Percentiles rank a stretch among this genome's conserved stretches.
Evolutionary conservation across 2,329 filamentous ascomycete species (phyloP).

Genomic region (Curvularia sp.): DNA sequence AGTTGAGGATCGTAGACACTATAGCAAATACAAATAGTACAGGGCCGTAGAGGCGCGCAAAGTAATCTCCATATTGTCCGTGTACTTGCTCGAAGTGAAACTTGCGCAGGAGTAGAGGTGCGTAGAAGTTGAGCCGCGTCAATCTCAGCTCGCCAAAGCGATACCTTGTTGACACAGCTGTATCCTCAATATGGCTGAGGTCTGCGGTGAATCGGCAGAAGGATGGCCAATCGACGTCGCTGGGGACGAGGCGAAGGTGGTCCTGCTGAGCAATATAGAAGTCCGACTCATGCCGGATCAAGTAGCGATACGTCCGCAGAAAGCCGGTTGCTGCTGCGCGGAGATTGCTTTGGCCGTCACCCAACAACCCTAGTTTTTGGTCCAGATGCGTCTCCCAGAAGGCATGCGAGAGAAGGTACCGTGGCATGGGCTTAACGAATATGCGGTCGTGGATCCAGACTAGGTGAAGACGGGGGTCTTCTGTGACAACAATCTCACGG

Average conservation of each 20-base stretch:
- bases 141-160: slow-evolving; percentile 56
- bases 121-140: too few species aligned
- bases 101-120: too few species aligned
- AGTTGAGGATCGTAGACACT: slow-evolving; percentile 14
- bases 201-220: slow-evolving; percentile 23
- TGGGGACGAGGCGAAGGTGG: slow-evolving; percentile 30
- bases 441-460: slow-evolving; percentile 30
- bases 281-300: slow-evolving; percentile 53
- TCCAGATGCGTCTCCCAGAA: slow-evolving; percentile 21
- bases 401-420: slow-evolving; percentile 25
- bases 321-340: slow-evolving; percentile 43
- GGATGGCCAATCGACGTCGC: slow-evolving; percentile 31
- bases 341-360: too few species aligned
- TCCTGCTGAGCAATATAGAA: slow-evolving; percentile 41
- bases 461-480: slow-evolving; percentile 28
- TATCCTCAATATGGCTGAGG: slow-evolving; percentile 24
- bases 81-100: too few species aligned
- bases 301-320: slow-evolving; percentile 53
- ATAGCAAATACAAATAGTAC: too few species aligned
- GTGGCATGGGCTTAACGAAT: slow-evolving; percentile 33
- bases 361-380: slow-evolving; percentile 1
- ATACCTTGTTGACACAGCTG: slow-evolving; percentile 51
- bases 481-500: slow-evolving; percentile 25
- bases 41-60: too few species aligned
- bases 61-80: too few species aligned